Evolutionary conservation across 106 monocot species (phyloP), one percentile per base, ranked within the genome.

Genomic region (Dioscorea zingiberensis): DNA sequence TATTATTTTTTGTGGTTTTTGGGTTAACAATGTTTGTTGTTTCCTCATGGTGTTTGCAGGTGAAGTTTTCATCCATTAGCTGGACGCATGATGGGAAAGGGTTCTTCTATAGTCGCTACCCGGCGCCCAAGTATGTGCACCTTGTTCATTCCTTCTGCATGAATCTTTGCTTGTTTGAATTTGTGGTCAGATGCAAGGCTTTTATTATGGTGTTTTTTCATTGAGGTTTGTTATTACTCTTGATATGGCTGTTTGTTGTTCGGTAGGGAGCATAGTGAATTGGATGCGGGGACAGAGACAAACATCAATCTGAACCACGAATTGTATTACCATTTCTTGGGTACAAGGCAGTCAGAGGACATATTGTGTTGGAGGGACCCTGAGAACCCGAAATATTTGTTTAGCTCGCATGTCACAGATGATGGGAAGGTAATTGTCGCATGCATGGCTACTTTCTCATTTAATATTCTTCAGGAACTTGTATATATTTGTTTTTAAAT

Each of bases 71-170:
- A 2, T 75, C 76, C 22, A 69, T 98, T 67, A 82, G 71, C 25
- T 98, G 98, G 98, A 98, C 93, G 13, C 80, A 74, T 78, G 93
- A 98, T 77, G 80, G 74, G 24, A 93, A 93, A 63, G 93, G 98
- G 0, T 98, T 98, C 82, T 98, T 98, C 74, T 98, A 98, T 63
- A 54, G 89, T 32, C 81, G 98, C 17, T 98, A 84, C 75, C 93
- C 86, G 0, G 77, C 84, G 22, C 98, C 98, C 48, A 86, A 87
- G 97, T 98, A 84, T 60, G 80, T 61, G 15, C 8, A 11, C 7
- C 27, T 55, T 18, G 19, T 23, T 12, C n/a, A 44, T 63, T 45
- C 21, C 4, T 22, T 18, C 3, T 19, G 0, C 55, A 38, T 38
- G 38, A 45, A 12, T 58, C 67, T 12, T 78, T 26, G 0, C 1